phyloP scores from a whole-genome alignment of 352 stramenopile genomes.

The Pythium periplocum region DNA sequence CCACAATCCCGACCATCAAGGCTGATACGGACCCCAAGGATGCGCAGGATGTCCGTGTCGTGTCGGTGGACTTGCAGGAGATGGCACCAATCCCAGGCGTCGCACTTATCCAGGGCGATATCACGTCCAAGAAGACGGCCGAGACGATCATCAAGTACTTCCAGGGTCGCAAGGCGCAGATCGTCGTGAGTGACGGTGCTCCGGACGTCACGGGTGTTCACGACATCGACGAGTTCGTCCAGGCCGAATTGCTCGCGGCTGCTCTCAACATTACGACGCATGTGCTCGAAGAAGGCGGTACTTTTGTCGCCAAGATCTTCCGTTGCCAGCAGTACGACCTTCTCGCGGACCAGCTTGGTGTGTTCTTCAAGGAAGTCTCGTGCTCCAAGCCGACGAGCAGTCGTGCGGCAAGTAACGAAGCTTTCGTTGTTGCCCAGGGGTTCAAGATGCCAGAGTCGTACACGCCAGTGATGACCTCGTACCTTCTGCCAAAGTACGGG shows the following conservation, averaged over 20 bases:
- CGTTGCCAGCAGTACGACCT: slow-evolving; percentile 94
- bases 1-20: slow-evolving; percentile 17
- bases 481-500: slow-evolving; percentile 61
- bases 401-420: slow-evolving; percentile 93
- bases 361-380: slow-evolving; percentile 95
- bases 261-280: slow-evolving; percentile 98
- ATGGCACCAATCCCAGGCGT: slow-evolving; percentile 98
- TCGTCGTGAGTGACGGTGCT: slow-evolving; percentile 98
- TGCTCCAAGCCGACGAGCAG: slow-evolving; percentile 97
- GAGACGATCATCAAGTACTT: slow-evolving; percentile 95
- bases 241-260: slow-evolving; percentile 94
- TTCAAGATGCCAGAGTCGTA: slow-evolving; percentile 86
- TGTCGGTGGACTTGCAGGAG: slow-evolving; percentile 98
- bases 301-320: slow-evolving; percentile 99
- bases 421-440: slow-evolving; percentile 95
- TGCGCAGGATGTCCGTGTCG: slow-evolving; percentile 71
- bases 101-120: slow-evolving; percentile 94
- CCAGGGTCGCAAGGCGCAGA: slow-evolving; percentile 89
- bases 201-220: slow-evolving; percentile 99
- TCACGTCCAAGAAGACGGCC: slow-evolving; percentile 95
- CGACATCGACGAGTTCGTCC: slow-evolving; percentile 98
- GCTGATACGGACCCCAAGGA: slow-evolving; percentile 17
- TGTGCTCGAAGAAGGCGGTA: slow-evolving; percentile 90
- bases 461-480: slow-evolving; percentile 83
- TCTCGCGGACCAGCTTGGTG: slow-evolving; percentile 93